These are phyloP conservation scores for Allium sativum DNA, from an alignment of 106 monocot species.

Conservation along the genomic window DNA sequence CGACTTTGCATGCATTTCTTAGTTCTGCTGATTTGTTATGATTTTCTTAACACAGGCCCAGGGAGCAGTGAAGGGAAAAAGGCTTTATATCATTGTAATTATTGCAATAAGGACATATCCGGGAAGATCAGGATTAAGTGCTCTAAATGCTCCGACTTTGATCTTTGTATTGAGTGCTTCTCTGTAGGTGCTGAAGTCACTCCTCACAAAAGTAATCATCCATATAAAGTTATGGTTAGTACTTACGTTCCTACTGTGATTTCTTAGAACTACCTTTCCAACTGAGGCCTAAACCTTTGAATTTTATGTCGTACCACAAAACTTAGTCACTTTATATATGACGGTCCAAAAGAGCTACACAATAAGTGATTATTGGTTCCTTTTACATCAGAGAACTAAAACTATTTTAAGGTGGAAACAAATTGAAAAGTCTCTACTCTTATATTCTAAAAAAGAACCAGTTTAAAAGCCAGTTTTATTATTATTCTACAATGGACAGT, in stretches of 20 bases:
- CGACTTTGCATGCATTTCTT: too few species aligned
- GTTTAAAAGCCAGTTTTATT: too few species aligned
- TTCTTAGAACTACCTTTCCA: not conserved
- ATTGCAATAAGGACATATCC: slow-evolving; percentile 97
- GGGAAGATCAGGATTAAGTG: slow-evolving; percentile 97
- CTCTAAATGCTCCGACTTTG: slow-evolving; percentile 92
- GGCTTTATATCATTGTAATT: slow-evolving; percentile 88
- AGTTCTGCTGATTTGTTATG: not conserved
- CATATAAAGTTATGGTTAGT: slow-evolving; percentile 96
- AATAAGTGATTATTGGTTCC: too few species aligned
- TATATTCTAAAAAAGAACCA: too few species aligned
- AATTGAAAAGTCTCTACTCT: too few species aligned
- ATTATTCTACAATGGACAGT: too few species aligned
- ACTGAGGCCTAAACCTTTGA: too few species aligned
- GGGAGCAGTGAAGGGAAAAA: slow-evolving; percentile 70
- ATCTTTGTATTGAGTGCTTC: slow-evolving; percentile 97
- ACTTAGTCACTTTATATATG: too few species aligned
- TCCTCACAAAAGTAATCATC: slow-evolving; percentile 95
- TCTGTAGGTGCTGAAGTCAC: slow-evolving; percentile 93
- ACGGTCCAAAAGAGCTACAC: too few species aligned
- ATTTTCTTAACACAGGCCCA: slow-evolving; percentile 27
- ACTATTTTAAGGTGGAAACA: too few species aligned
- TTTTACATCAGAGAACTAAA: too few species aligned
- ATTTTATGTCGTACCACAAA: too few species aligned
- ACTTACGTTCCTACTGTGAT: slow-evolving; percentile 1